A percentile compares a stretch with the other conserved stretches of the same genome.
These are phyloP conservation scores for Fusarium pilosicola DNA, from an alignment of 2,329 filamentous ascomycete genomes.

Conservation along the genomic window DNA sequence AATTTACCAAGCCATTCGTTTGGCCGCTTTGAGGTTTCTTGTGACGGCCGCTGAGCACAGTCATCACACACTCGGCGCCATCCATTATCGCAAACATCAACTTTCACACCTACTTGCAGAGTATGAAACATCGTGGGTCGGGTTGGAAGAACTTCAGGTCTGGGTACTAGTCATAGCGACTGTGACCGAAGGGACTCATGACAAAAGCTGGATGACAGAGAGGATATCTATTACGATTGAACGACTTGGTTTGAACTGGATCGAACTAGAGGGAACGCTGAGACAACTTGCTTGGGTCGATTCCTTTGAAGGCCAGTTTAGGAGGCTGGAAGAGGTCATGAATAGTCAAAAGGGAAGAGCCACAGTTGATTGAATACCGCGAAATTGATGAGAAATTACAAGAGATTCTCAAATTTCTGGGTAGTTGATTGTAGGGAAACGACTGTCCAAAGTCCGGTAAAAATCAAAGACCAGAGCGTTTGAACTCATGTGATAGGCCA, in stretches of 20 bases:
- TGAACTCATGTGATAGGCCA: neutral
- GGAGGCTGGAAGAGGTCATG: neutral
- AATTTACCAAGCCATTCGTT: neutral
- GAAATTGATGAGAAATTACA: neutral
- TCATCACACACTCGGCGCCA: neutral
- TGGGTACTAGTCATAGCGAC: neutral
- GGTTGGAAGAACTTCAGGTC: neutral
- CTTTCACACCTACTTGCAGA: neutral
- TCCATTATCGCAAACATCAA: neutral
- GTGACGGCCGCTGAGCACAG: neutral
- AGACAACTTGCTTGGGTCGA: conserved; percentile 5
- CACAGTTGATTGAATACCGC: too few species aligned
- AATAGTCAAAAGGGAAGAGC: neutral
- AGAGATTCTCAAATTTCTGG: neutral
- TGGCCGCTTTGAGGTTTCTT: neutral
- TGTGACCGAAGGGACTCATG: neutral
- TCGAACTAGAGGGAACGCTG: neutral
- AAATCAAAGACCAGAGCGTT: neutral
- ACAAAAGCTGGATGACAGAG: neutral
- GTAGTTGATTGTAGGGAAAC: neutral
- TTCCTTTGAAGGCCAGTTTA: neutral
- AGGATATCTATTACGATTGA: neutral
- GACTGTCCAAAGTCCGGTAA: neutral
- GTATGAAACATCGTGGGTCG: neutral
- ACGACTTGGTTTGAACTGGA: neutral